phyloP scores from a whole-genome alignment of 768 basidiomycete species.

The Lyophyllum shimeji region DNA sequence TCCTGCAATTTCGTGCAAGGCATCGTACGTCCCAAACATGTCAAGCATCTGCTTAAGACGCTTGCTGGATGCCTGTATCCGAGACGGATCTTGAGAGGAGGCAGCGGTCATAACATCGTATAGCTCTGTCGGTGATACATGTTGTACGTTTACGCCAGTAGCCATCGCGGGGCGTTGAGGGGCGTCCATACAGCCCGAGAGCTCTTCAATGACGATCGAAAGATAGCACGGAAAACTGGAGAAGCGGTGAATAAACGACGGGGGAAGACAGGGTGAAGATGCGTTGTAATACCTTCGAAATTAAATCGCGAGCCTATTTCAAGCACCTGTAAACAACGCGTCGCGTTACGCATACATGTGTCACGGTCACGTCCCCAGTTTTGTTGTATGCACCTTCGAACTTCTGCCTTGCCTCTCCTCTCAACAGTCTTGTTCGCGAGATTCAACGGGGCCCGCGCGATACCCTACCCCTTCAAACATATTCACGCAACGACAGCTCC shows the following conservation, averaged over 20 bases:
- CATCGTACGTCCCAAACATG: slow-evolving; percentile 69
- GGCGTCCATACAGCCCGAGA: slow-evolving; percentile 25
- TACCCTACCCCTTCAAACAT: background rate
- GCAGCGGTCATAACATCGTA: slow-evolving; percentile 65
- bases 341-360: slow-evolving; percentile 27
- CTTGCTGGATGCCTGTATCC: slow-evolving; percentile 48
- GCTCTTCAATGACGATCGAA: background rate
- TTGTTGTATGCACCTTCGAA: background rate
- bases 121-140: slow-evolving; percentile 62
- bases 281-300: slow-evolving; percentile 7
- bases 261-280: slow-evolving; percentile 3
- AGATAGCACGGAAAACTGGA: background rate
- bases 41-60: slow-evolving; percentile 69
- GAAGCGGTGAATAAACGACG: background rate
- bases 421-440: background rate
- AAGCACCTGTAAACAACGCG: slow-evolving; percentile 47
- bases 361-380: slow-evolving; percentile 16
- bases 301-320: background rate
- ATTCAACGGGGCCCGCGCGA: background rate
- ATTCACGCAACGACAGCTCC: background rate
- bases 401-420: slow-evolving; percentile 2
- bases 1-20: slow-evolving; percentile 72
- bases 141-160: slow-evolving; percentile 35
- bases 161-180: slow-evolving; percentile 23
- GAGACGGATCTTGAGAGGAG: slow-evolving; percentile 70